Conservation (phyloP, 1,139 yeast genomes). For the Zygosaccharomyces pseudobailii region DNA sequence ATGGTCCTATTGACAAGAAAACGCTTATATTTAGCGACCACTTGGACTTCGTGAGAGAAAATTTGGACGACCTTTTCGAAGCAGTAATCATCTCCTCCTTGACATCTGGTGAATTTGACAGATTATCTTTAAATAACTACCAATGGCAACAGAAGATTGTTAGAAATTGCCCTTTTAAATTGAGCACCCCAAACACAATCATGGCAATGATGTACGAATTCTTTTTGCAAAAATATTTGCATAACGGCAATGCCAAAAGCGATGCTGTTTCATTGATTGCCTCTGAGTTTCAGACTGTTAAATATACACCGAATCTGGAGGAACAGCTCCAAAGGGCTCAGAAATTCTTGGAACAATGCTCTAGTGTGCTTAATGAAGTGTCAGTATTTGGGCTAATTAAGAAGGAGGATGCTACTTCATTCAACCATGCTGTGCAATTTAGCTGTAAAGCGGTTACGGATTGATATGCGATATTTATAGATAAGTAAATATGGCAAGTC, state of each 20-base stretch:
- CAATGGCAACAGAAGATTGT: conserved; percentile 57
- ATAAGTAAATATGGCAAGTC: not conserved
- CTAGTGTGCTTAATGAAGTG: conserved; percentile 15
- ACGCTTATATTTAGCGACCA: conserved; percentile 65
- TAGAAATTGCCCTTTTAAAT: conserved; percentile 54
- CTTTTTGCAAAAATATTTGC: conserved; percentile 31
- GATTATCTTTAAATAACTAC: conserved; percentile 35
- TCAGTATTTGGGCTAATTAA: conserved; percentile 18
- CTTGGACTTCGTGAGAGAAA: conserved; percentile 48
- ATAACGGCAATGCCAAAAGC: conserved; percentile 29
- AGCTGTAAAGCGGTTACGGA: conserved; percentile 17
- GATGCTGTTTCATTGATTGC: conserved; percentile 30
- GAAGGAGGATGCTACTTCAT: conserved; percentile 17
- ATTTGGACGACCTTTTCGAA: conserved; percentile 54
- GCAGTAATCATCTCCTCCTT: conserved; percentile 48
- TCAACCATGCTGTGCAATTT: conserved; percentile 26
- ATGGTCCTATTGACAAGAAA: conserved; percentile 66
- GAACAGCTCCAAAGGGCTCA: conserved; percentile 27
- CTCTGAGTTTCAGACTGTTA: conserved; percentile 29
- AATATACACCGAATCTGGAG: conserved; percentile 26
- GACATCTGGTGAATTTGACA: conserved; percentile 49
- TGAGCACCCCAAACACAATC: conserved; percentile 29
- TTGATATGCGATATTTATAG: not conserved
- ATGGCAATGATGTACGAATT: conserved; percentile 36
- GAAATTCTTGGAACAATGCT: conserved; percentile 20